Conservation (phyloP, 1,139 yeast genomes). For the Hansenula sp. region DNA sequence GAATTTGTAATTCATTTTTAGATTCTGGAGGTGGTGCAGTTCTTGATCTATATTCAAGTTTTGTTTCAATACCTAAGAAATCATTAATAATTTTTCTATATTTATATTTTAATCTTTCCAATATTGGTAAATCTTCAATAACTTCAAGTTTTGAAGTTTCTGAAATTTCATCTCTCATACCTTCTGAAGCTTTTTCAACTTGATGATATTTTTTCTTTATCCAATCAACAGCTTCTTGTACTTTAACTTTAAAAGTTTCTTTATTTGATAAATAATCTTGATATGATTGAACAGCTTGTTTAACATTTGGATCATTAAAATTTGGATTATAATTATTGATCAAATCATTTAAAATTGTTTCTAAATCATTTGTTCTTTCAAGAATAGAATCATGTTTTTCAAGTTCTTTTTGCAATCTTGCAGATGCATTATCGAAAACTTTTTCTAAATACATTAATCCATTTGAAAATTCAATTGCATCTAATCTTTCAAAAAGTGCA, state of each 20-base stretch:
- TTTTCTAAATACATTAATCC: not conserved
- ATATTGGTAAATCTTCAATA: constrained; percentile 4
- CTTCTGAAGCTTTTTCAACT: not conserved
- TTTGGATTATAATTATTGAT: constrained; percentile 73
- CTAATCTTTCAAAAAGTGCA: constrained; percentile 3
- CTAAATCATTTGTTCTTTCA: constrained; percentile 30
- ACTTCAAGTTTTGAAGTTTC: not conserved
- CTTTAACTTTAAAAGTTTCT: not conserved
- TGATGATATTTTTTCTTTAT: not conserved
- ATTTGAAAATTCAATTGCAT: constrained; percentile 10
- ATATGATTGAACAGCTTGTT: constrained; percentile 59
- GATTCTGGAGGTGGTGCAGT: constrained; percentile 10
- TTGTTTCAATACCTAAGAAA: constrained; percentile 21
- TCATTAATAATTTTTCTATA: constrained; percentile 16
- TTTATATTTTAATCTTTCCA: constrained; percentile 11
- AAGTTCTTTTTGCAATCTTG: constrained; percentile 1
- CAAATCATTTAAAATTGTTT: constrained; percentile 41
- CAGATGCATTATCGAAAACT: constrained; percentile 2
- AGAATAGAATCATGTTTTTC: constrained; percentile 1
- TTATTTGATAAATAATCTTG: constrained; percentile 39
- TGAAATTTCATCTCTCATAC: too few species aligned
- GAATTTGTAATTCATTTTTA: constrained; percentile 10
- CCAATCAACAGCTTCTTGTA: not conserved
- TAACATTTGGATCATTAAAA: constrained; percentile 86
- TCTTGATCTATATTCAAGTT: constrained; percentile 1